These are phyloP conservation scores for Backusella parvicylindrica DNA, from an alignment of 192 early-diverging fungal genomes.

Conservation along the genomic window DNA sequence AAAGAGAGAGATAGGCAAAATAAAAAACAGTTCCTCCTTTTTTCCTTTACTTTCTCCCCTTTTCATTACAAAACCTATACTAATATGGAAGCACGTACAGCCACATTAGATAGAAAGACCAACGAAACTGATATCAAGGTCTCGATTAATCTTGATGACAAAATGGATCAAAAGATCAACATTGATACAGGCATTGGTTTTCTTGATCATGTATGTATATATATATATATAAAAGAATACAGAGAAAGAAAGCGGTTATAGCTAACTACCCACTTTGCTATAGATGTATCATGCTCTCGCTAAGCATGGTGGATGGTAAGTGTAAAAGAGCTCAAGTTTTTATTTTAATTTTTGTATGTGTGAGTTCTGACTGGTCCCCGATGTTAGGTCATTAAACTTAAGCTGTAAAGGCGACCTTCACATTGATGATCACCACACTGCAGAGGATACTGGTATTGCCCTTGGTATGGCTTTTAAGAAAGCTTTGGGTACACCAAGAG, in stretches of 20 bases:
- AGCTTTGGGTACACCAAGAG: constrained; percentile 84
- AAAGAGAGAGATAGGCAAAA: background rate
- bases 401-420: constrained; percentile 89
- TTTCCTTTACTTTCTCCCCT: background rate
- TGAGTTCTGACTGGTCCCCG: no score
- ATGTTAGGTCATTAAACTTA: constrained; percentile 83
- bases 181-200: constrained; percentile 96
- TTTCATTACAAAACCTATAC: background rate
- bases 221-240: background rate
- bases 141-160: constrained; percentile 57
- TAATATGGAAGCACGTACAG: constrained; percentile 20
- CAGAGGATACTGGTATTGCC: constrained; percentile 93
- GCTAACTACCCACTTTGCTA: background rate
- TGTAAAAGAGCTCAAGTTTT: no score
- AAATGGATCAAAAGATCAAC: constrained; percentile 66
- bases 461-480: constrained; percentile 92
- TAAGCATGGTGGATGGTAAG: constrained; percentile 78
- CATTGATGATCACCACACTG: constrained; percentile 98
- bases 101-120: constrained; percentile 78
- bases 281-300: constrained; percentile 97
- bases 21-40: background rate
- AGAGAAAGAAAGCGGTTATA: background rate
- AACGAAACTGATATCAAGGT: constrained; percentile 91
- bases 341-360: no score
- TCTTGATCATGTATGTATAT: constrained; percentile 79